These are phyloP conservation scores for Cruciata laevipes DNA, from an alignment of 257 asterid genomes.

Conservation along the genomic window DNA sequence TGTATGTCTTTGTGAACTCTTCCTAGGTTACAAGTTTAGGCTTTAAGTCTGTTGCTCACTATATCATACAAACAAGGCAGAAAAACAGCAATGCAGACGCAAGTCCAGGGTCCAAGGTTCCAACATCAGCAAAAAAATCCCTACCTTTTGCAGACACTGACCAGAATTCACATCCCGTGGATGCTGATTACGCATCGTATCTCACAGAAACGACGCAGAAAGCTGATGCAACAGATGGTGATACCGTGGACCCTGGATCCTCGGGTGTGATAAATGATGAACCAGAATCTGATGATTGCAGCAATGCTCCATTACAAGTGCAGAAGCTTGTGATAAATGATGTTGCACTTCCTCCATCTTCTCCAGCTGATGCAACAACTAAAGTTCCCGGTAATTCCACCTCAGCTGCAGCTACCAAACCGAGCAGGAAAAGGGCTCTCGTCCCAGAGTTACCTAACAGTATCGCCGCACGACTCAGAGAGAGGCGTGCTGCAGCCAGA, in stretches of 20 bases:
- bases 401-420: constrained; percentile 6
- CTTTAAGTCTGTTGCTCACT: constrained; percentile 90
- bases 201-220: constrained; percentile 16
- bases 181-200: constrained; percentile 13
- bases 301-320: neutral
- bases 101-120: constrained; percentile 22
- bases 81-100: constrained; percentile 30
- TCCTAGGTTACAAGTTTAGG: constrained; percentile 62
- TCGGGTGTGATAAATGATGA: neutral
- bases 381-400: neutral
- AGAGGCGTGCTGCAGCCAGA: constrained; percentile 26
- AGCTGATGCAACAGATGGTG: constrained; percentile 5
- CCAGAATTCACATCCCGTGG: neutral
- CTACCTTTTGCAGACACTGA: constrained; percentile 44
- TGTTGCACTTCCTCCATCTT: neutral
- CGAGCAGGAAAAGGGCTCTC: constrained; percentile 31
- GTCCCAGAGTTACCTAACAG: constrained; percentile 37
- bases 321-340: constrained; percentile 13
- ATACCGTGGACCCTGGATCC: neutral
- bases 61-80: constrained; percentile 75
- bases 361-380: neutral
- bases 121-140: constrained; percentile 62
- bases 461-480: constrained; percentile 58
- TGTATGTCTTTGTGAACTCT: neutral
- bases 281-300: neutral